A percentile compares a stretch with the other conserved stretches of the same genome.
These are phyloP conservation scores for Aspergillus ustus DNA, from an alignment of 2,329 filamentous ascomycete species.

Conservation along the genomic window DNA sequence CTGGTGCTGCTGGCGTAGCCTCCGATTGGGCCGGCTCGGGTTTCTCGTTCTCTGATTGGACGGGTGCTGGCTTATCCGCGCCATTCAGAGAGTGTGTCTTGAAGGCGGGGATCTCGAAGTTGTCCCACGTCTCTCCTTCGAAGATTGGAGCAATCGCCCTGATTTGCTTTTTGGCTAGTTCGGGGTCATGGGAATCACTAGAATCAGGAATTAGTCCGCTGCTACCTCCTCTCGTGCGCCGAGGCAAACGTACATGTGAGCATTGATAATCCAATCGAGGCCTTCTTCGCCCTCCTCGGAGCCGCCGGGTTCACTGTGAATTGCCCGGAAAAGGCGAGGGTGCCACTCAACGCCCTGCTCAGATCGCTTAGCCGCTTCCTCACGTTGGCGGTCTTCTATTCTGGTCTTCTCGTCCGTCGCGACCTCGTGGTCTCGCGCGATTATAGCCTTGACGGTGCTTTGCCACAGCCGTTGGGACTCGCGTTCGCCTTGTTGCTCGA, in stretches of 20 bases:
- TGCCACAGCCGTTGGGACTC: slow-evolving; percentile 91
- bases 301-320: slow-evolving; percentile 71
- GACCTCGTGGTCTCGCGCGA: slow-evolving; percentile 80
- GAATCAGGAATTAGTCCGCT: slow-evolving; percentile 13
- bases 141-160: slow-evolving; percentile 84
- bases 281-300: slow-evolving; percentile 82
- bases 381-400: slow-evolving; percentile 89
- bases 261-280: slow-evolving; percentile 93
- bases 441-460: slow-evolving; percentile 79
- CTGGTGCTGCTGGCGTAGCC: not conserved
- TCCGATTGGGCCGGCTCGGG: not conserved
- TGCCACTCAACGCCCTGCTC: slow-evolving; percentile 85
- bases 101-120: slow-evolving; percentile 62
- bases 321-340: slow-evolving; percentile 79
- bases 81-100: slow-evolving; percentile 16
- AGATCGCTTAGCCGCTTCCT: slow-evolving; percentile 79
- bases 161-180: slow-evolving; percentile 79
- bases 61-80: not conserved
- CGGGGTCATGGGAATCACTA: slow-evolving; percentile 67
- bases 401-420: slow-evolving; percentile 97
- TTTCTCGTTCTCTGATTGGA: not conserved
- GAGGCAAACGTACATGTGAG: slow-evolving; percentile 68
- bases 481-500: slow-evolving; percentile 84
- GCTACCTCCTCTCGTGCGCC: not conserved
- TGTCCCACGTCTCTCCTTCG: slow-evolving; percentile 68